phyloP scores from a whole-genome alignment of 129 eudicot genomes.

The Gnaphalium uliginosum region DNA sequence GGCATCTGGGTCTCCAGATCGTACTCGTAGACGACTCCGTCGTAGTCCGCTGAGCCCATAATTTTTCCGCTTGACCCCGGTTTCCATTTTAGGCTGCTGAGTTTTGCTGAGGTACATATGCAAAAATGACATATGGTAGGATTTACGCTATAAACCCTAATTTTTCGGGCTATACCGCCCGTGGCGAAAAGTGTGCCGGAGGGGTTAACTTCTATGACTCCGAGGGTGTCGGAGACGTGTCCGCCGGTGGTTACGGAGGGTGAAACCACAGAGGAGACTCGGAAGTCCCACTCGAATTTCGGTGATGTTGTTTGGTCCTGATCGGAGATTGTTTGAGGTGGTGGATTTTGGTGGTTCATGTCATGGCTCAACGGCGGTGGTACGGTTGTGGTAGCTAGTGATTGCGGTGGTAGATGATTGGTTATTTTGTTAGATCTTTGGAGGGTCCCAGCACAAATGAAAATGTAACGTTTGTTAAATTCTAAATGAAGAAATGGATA shows the following conservation, averaged over 20 bases:
- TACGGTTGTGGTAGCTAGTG: background rate
- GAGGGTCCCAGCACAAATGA: conserved; percentile 33
- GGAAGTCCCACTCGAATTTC: conserved; percentile 70
- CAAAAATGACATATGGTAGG: conserved; percentile 42
- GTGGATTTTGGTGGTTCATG: conserved; percentile 38
- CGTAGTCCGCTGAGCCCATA: conserved; percentile 76
- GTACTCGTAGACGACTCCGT: conserved; percentile 70
- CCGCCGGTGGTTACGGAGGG: conserved; percentile 35
- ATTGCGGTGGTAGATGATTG: conserved; percentile 13
- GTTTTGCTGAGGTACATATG: conserved; percentile 73
- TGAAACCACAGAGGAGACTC: conserved; percentile 54
- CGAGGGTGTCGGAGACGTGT: conserved; percentile 56
- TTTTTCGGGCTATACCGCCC: conserved; percentile 72
- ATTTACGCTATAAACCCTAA: conserved; percentile 44
- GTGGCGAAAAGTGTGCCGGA: conserved; percentile 60
- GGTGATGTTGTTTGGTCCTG: conserved; percentile 26
- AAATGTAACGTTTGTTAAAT: conserved; percentile 15
- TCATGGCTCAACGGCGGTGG: conserved; percentile 12
- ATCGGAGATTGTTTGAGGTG: conserved; percentile 14
- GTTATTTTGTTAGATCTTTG: conserved; percentile 8
- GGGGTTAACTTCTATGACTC: conserved; percentile 65
- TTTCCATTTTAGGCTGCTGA: conserved; percentile 75
- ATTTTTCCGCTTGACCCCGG: conserved; percentile 50
- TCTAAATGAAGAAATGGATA: conserved; percentile 30
- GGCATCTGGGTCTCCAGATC: conserved; percentile 67